Percentiles rank a stretch among this genome's conserved stretches.
Evolutionary conservation across 1,139 yeast species (phyloP).

Genomic region (Candida sp.): DNA sequence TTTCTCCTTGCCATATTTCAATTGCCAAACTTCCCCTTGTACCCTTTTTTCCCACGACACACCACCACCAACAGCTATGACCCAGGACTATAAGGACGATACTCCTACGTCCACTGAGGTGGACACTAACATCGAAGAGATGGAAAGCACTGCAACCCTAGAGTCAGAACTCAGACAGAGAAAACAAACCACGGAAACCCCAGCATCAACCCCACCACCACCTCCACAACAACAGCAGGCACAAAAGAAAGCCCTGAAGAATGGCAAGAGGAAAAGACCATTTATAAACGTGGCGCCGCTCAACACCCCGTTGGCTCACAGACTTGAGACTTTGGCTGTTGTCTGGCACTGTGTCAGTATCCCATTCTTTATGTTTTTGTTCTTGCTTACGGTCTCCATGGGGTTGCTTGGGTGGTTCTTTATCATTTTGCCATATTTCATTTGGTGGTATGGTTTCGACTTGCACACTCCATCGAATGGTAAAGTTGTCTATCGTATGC

Average conservation of each 20-base stretch:
- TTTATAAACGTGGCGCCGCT: slow-evolving; percentile 52
- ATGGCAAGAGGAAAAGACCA: slow-evolving; percentile 11
- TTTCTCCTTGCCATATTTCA: neutral
- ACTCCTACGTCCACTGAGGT: neutral
- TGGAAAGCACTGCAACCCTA: neutral
- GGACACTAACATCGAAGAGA: neutral
- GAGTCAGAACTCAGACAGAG: slow-evolving; percentile 4
- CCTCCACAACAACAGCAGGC: neutral
- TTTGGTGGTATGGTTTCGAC: slow-evolving; percentile 62
- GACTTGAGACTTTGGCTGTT: slow-evolving; percentile 74
- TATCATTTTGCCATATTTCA: slow-evolving; percentile 53
- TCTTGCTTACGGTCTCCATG: slow-evolving; percentile 59
- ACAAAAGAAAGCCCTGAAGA: neutral
- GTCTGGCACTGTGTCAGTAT: slow-evolving; percentile 81
- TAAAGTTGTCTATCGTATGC: slow-evolving; percentile 58
- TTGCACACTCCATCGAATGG: slow-evolving; percentile 80
- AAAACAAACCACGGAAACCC: neutral
- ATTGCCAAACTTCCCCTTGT: neutral
- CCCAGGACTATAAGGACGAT: neutral
- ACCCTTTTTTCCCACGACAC: neutral
- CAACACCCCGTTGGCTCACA: slow-evolving; percentile 55
- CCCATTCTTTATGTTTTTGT: slow-evolving; percentile 58
- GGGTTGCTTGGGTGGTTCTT: slow-evolving; percentile 77
- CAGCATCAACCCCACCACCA: neutral
- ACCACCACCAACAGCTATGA: neutral